A percentile compares a stretch with the other conserved stretches of the same genome.
Evolutionary conservation across 1,284 basidiomycete species (phyloP).

Genomic region (Leucoagaricus sp.): DNA sequence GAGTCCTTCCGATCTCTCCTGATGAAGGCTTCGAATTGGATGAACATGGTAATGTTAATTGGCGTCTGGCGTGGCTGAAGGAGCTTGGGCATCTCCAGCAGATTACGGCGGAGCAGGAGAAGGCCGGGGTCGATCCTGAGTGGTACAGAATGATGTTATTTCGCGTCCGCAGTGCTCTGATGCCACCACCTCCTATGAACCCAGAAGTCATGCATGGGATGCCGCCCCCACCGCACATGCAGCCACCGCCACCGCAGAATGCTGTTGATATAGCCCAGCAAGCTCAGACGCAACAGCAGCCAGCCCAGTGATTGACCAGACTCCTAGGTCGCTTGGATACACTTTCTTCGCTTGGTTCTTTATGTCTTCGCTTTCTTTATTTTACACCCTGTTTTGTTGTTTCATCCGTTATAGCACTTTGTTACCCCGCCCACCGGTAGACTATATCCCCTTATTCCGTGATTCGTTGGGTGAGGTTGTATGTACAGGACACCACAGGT

Average conservation of each 20-base stretch:
- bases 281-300: constrained; percentile 30
- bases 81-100: constrained; percentile 73
- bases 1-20: constrained; percentile 54
- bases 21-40: constrained; percentile 70
- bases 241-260: constrained; percentile 38
- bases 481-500: constrained; percentile 12
- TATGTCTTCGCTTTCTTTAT: constrained; percentile 2
- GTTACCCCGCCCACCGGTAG: constrained; percentile 2
- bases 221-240: constrained; percentile 44
- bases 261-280: constrained; percentile 40
- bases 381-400: neutral
- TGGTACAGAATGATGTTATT: constrained; percentile 84
- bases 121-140: constrained; percentile 72
- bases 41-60: constrained; percentile 76
- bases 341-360: neutral
- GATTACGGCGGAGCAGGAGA: constrained; percentile 75
- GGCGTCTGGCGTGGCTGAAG: constrained; percentile 76
- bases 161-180: constrained; percentile 66
- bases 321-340: constrained; percentile 3
- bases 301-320: constrained; percentile 18
- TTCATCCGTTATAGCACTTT: constrained; percentile 8
- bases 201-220: constrained; percentile 59
- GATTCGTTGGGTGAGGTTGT: constrained; percentile 16
- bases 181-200: constrained; percentile 61
- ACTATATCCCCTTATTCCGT: neutral